Evolutionary conservation across 805 yeast species (phyloP).

Genomic region (Tetrapisispora nanseiensis): DNA sequence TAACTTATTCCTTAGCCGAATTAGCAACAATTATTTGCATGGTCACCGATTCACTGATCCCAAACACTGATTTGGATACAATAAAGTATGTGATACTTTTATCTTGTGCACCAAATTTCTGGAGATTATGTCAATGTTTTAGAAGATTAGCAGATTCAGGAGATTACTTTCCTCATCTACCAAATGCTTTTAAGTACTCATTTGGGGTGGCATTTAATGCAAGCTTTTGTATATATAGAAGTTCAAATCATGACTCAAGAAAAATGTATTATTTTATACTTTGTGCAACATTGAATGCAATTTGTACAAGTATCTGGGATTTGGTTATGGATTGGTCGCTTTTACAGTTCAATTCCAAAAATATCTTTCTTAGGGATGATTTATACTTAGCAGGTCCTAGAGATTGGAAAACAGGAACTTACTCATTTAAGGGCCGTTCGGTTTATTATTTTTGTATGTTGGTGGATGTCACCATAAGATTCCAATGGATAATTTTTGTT

Average conservation of each 20-base stretch:
- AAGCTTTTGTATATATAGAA: constrained; percentile 64
- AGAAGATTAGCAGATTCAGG: constrained; percentile 90
- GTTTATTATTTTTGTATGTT: constrained; percentile 69
- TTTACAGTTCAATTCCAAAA: constrained; percentile 48
- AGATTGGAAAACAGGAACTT: constrained; percentile 27
- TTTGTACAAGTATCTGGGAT: constrained; percentile 74
- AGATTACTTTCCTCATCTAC: constrained; percentile 92
- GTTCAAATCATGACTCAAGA: constrained; percentile 21
- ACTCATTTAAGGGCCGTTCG: constrained; percentile 25
- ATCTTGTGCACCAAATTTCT: constrained; percentile 73
- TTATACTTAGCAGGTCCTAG: constrained; percentile 46
- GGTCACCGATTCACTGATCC: constrained; percentile 33
- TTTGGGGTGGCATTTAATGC: constrained; percentile 59
- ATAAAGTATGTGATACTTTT: constrained; percentile 76
- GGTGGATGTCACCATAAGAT: constrained; percentile 62
- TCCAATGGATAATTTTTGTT: constrained; percentile 88
- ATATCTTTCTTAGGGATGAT: constrained; percentile 58
- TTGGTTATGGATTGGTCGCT: constrained; percentile 93
- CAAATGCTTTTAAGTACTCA: constrained; percentile 73
- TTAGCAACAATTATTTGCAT: constrained; percentile 78
- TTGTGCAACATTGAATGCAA: constrained; percentile 64
- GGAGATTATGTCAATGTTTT: constrained; percentile 85
- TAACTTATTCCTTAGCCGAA: constrained; percentile 82
- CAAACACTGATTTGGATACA: constrained; percentile 28
- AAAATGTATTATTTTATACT: constrained; percentile 54